Evolutionary conservation across 495 filamentous ascomycete species (phyloP), one percentile per base, ranked within the genome.

Genomic region (Lentithecium fluviatile): DNA sequence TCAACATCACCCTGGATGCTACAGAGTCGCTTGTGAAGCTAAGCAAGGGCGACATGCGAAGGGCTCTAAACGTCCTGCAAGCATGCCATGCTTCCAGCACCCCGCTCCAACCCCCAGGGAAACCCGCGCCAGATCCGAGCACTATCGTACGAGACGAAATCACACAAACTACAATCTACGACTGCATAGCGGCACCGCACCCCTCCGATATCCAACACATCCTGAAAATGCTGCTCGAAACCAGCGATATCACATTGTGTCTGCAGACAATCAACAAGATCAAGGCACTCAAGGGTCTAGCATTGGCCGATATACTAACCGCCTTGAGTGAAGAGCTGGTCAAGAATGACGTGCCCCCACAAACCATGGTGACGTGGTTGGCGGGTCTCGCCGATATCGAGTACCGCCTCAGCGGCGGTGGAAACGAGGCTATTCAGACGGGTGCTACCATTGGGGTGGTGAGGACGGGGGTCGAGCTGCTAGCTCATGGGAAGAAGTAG

Each of bases 161-260:
- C 76, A 97, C 92, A 23, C 88, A 90, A 62, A 81, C 86, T 43
- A 92, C 91, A 6, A 96, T 99, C 70, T 97, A 95, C 78, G 89
- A 95, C 74, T 99, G 94, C 73, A 94, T 99, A 70, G 95, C 95
- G 26, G 91, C 94, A 0, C 94, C 94, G 8, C 93, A 94, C 69
- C 95, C 94, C 0, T 81, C 83, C 1, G 94, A 96, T 69, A 96
- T 97, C 65, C 78, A 83, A 66, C 80, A 87, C 62, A 98, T 98
- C 61, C 79, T 88, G 52, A 78, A 84, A 60, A 96, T 91, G 2
- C 82, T 98, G 25, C 82, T 97, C 5, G 83, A 78, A 17, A 95
- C 86, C 2, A 82, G 84, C 46, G 91, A 97, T 67, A 86, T 97
- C 17, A 95, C 87, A 0, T 87, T 87, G 2, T 95, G 91, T 66